Evolutionary conservation across 768 basidiomycete species (phyloP).

Genomic region (Lepiota brunneoincarnata): DNA sequence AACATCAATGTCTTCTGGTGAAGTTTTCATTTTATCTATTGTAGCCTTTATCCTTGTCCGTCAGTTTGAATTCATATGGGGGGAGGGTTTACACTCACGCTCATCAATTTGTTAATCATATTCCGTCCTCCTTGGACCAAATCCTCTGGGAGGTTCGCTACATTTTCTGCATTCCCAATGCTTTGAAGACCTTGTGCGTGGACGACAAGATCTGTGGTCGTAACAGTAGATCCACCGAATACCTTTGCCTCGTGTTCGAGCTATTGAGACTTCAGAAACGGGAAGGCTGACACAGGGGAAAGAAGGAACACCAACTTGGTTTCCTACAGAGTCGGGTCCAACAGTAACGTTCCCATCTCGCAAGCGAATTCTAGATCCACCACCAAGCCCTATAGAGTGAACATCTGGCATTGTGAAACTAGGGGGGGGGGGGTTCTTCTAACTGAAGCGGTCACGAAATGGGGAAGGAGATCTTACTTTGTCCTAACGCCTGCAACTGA

Average conservation of each 20-base stretch:
- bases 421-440: no score
- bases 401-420: slow-evolving; percentile 59
- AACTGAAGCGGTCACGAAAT: no score
- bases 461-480: slow-evolving; percentile 29
- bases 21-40: slow-evolving; percentile 66
- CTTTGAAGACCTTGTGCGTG: slow-evolving; percentile 15
- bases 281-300: slow-evolving; percentile 11
- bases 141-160: slow-evolving; percentile 14
- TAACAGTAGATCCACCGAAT: slow-evolving; percentile 55
- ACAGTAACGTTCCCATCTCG: slow-evolving; percentile 39
- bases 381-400: slow-evolving; percentile 58
- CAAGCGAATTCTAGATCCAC: slow-evolving; percentile 51
- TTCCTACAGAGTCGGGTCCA: slow-evolving; percentile 67
- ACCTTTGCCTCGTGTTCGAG: slow-evolving; percentile 43
- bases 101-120: slow-evolving; percentile 22
- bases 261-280: slow-evolving; percentile 19
- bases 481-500: slow-evolving; percentile 56
- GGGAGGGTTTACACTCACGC: slow-evolving; percentile 15
- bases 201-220: slow-evolving; percentile 61
- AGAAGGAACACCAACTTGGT: slow-evolving; percentile 23
- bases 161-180: slow-evolving; percentile 19
- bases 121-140: slow-evolving; percentile 14
- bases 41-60: slow-evolving; percentile 39
- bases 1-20: slow-evolving; percentile 50
- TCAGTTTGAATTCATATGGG: background rate